Evolutionary conservation across 2,329 filamentous ascomycete genomes (phyloP), one percentile per base, ranked within the genome.

Genomic region (Geosmithia morbida): DNA sequence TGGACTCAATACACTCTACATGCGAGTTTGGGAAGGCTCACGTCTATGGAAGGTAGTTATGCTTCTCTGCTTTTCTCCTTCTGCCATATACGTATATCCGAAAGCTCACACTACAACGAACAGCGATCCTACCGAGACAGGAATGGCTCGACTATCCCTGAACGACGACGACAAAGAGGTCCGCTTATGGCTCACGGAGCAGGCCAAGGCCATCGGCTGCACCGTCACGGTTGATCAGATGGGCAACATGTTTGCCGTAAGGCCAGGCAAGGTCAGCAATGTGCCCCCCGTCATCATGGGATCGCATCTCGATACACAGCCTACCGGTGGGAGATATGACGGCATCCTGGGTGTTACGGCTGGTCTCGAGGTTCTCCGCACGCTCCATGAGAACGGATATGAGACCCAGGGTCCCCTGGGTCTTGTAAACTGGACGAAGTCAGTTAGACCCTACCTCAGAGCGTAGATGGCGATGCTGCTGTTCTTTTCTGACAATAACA

Each of bases 391-490:
- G 33, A 74, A 80, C 52, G 69, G 74, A 39, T 69, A 83, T 10
- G 73, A 83, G 58, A 89, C 85, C 0, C 73, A 83, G 46, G 83
- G 77, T 46, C 80, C 82, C 5, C 71, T 89, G 1, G 85, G 83
- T 2, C 76, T 87, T 1, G 77, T 89, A 5, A 87, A 88, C 57
- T 87, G 81, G 83, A 87, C 82, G 4, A 87, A 86, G 71, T 75
- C 55, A 52, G 63, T 49, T 49, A 5, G 37, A 17, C 16, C 10
- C 14, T 7, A 14, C 33, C 29, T 17, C 26, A 10, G n/a, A 6
- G 10, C 10, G 20, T 33, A 8, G 42, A 13, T 17, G 10, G 11
- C n/a, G n/a, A n/a, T n/a, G n/a, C n/a, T n/a, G 18, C n/a, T 44
- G 40, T 16, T 20, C 18, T 41, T 42, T 4, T 26, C 22, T 26